Base-by-base conservation (phyloP, 2,329 filamentous ascomycete species). In the Escovopsis sp. region DNA sequence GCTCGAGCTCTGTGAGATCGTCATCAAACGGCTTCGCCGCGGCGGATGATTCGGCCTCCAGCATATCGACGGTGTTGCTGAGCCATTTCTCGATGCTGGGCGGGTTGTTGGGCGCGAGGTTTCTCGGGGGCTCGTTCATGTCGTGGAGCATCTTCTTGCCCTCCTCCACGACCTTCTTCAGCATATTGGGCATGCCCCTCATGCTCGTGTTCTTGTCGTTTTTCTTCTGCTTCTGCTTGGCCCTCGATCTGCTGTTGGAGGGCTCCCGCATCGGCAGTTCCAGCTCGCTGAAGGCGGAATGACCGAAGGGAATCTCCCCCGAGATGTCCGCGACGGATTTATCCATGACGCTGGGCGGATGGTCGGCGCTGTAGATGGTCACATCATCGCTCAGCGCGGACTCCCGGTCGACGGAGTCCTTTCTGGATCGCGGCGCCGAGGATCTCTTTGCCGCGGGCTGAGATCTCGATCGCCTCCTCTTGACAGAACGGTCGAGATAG, bases 1-100 rank as follows among this genome's bases (percentile, higher is more conserved):
- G 26, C 4, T 5, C 36, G 8, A 33, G 10, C 42, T 32, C 39
- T n/a, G 35, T 39, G 36, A 38, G 36, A n/a, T 45, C 43, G 12
- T 41, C 42, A 7, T 44, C 44, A 8, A 41, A 37, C 7, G 35
- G 12, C 23, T 35, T 39, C 6, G 44, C 36, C 4, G 50, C 34
- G 4, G 28, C 28, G 28, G 28, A 6, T 30, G 43, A 43, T 5
- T 12, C 32, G 9, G 41, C 36, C 19, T 78, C 64, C 52, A 78
- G 78, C 4, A 76, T 74, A 50, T 80, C 77, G 12, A 77, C 69
- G 0, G 77, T 81, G 19, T 64, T 68, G 51, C 72, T 75, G 26
- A 81, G 61, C 77, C 77, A 81, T 19, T 70, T 77, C 53, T 81
- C 77, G 42, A 81, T 81, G 51, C 69, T 80, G 1, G 70, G 72